A percentile compares a stretch with the other conserved stretches of the same genome.
Conservation (phyloP, 495 filamentous ascomycete species). For the Neurospora cerealis region DNA sequence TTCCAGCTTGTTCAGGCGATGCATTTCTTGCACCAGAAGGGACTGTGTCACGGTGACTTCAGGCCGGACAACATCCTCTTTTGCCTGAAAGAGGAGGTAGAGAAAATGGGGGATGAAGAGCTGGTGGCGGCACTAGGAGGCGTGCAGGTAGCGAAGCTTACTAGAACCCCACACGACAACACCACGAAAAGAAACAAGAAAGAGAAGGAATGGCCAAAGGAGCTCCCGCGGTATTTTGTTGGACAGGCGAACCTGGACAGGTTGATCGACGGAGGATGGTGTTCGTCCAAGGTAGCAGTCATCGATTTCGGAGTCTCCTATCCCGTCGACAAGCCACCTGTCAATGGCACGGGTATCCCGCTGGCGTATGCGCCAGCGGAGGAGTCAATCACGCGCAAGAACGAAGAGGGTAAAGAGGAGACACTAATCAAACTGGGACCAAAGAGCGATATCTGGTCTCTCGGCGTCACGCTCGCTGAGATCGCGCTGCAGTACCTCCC, state of each 20-base stretch:
- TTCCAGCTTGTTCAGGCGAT: conserved; percentile 11
- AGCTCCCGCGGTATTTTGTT: conserved; percentile 15
- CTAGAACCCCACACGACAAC: neutral
- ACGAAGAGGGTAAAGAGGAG: neutral
- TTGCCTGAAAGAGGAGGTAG: conserved; percentile 12
- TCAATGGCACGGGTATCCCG: conserved; percentile 5
- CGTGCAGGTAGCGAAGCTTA: neutral
- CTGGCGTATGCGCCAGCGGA: conserved; percentile 10
- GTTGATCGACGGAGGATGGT: neutral
- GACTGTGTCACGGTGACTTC: conserved; percentile 21
- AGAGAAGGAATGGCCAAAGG: neutral
- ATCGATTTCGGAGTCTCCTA: conserved; percentile 21
- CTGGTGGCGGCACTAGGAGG: conserved; percentile 8
- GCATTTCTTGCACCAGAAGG: conserved; percentile 11
- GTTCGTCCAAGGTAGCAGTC: conserved; percentile 7
- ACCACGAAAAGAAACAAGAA: neutral
- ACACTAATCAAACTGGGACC: conserved; percentile 1
- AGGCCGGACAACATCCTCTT: conserved; percentile 16
- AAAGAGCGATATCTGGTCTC: conserved; percentile 17
- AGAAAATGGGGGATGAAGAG: conserved; percentile 6
- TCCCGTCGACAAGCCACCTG: neutral
- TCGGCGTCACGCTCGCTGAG: conserved; percentile 11
- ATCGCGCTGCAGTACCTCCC: neutral
- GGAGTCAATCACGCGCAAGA: neutral
- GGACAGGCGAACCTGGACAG: neutral